These are phyloP conservation scores for Solanum hybrid DNA, from an alignment of 305 asterid genomes.

Conservation along the genomic window DNA sequence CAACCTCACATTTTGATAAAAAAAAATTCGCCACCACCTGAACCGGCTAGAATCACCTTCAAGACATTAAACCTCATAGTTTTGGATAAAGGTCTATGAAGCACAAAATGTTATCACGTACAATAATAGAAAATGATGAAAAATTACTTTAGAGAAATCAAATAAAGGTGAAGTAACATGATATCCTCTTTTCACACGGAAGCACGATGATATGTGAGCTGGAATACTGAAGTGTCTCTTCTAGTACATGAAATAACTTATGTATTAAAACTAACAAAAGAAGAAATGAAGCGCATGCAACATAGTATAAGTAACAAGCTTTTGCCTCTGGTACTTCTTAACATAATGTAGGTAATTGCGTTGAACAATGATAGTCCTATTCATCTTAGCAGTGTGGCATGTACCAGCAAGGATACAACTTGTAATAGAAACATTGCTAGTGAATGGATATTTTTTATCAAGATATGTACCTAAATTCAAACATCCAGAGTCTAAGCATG, in stretches of 20 bases:
- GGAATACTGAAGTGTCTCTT: slow-evolving; percentile 26
- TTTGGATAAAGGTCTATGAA: slow-evolving; percentile 23
- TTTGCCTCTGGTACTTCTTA: slow-evolving; percentile 39
- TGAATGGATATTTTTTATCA: slow-evolving; percentile 23
- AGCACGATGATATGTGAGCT: slow-evolving; percentile 24
- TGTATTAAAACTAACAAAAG: not conserved
- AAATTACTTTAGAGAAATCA: not conserved
- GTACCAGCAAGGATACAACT: too few relatives aligned
- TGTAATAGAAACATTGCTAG: slow-evolving; percentile 3
- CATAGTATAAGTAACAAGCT: not conserved
- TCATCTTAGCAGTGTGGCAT: slow-evolving; percentile 10
- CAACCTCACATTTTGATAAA: not conserved
- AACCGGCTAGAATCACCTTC: slow-evolving; percentile 26
- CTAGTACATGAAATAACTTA: slow-evolving; percentile 12
- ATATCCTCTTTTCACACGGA: slow-evolving; percentile 25
- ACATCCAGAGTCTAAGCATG: not conserved
- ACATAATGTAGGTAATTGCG: slow-evolving; percentile 35
- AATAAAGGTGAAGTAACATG: slow-evolving; percentile 10
- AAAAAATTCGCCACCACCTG: not conserved
- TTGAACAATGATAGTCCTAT: slow-evolving; percentile 32
- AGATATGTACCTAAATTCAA: slow-evolving; percentile 10
- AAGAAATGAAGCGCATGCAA: not conserved
- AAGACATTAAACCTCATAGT: slow-evolving; percentile 20
- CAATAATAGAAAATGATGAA: not conserved
- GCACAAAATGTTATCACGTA: not conserved